Percentiles rank a stretch among this genome's conserved stretches.
These are phyloP conservation scores for Echinosophora koreensis DNA, from an alignment of 306 rosid genomes.

Conservation along the genomic window DNA sequence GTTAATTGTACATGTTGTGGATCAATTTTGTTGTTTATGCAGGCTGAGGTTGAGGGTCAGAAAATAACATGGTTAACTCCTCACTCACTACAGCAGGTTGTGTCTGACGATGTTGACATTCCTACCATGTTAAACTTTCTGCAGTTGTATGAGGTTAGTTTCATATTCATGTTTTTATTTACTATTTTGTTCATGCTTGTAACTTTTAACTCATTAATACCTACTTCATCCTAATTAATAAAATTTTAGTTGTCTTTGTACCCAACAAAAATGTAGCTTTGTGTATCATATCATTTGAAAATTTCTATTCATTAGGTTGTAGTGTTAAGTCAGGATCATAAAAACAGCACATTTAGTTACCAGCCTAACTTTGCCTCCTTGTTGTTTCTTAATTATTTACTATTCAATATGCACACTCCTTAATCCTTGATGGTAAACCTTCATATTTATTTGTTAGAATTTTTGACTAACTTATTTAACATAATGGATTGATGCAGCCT, in stretches of 20 bases:
- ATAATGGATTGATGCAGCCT: constrained; percentile 57
- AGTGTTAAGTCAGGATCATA: background rate
- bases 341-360: constrained; percentile 18
- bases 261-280: background rate
- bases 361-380: background rate
- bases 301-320: background rate
- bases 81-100: constrained; percentile 90
- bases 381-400: background rate
- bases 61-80: constrained; percentile 90
- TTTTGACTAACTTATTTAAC: constrained; percentile 20
- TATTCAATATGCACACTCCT: constrained; percentile 19
- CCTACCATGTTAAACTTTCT: constrained; percentile 76
- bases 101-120: constrained; percentile 80
- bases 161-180: constrained; percentile 9
- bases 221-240: background rate
- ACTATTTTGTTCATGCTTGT: background rate
- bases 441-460: background rate
- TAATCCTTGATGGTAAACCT: background rate
- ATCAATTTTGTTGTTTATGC: constrained; percentile 46
- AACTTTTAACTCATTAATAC: background rate
- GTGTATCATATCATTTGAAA: constrained; percentile 6
- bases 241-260: background rate
- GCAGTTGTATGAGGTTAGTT: constrained; percentile 81
- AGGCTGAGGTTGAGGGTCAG: constrained; percentile 90
- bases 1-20: background rate